These are phyloP conservation scores for Cladosporium halotolerans DNA, from an alignment of 2,329 filamentous ascomycete species.

Conservation along the genomic window DNA sequence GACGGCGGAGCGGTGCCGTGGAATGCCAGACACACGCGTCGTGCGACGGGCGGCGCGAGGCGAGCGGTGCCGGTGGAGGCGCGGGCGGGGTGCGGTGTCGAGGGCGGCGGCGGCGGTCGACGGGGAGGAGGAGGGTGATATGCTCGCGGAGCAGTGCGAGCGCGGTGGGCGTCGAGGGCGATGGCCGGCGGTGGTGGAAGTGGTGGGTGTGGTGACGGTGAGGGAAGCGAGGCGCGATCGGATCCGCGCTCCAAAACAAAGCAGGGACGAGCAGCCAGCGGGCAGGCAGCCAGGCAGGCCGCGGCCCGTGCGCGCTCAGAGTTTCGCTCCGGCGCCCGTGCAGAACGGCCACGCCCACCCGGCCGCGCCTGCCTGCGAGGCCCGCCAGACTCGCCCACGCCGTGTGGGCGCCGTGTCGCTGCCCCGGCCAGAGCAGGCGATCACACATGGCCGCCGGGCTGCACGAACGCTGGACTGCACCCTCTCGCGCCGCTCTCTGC, in stretches of 20 bases:
- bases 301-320: neutral
- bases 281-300: neutral
- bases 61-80: neutral
- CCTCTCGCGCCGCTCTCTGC: neutral
- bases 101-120: neutral
- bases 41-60: neutral
- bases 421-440: neutral
- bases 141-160: too few species aligned
- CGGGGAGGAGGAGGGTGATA: neutral
- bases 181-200: neutral
- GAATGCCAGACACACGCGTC: conserved; percentile 15
- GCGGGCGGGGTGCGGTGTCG: neutral
- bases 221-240: neutral
- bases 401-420: neutral
- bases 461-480: neutral
- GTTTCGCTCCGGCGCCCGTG: too few species aligned
- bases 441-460: too few species aligned
- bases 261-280: neutral
- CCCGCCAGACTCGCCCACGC: neutral
- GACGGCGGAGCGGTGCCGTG: neutral
- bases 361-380: too few species aligned
- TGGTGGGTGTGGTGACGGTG: neutral
- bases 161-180: neutral
- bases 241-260: conserved; percentile 5
- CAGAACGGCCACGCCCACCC: too few species aligned